Evolutionary conservation across 306 rosid species (phyloP), one percentile per base, ranked within the genome.

Genomic region (Prunus mira): DNA sequence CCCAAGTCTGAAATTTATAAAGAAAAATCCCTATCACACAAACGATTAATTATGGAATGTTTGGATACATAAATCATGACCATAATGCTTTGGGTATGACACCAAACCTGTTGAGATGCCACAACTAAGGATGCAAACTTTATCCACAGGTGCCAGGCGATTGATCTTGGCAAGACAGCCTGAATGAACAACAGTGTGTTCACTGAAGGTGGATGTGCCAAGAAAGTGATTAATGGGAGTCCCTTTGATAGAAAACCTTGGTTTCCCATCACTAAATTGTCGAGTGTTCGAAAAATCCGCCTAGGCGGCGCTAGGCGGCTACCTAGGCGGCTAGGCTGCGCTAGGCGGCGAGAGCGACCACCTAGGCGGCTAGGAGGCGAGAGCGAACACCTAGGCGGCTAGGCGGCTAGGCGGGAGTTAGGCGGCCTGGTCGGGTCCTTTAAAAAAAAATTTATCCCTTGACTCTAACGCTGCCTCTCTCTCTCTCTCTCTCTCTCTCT

Each of bases 121-220:
- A 27, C 83, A 86, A 24, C 86, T 78, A 57, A 85, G 86, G 65
- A 85, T 41, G 70, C 86, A 82, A 13, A 80, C 82, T 82, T 73
- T 77, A 45, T 85, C 84, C 25, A 86, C 55, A 34, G 89, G 80
- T 9, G 89, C 89, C 17, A 34, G 20, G 0, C 85, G 85, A 67
- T 83, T 75, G 78, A 86, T 81, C 78, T 80, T 86, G 50, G 77
- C 82, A 66, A 86, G 58, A 43, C 85, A 83, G n/a, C 82, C 86
- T 12, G 79, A 73, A 34, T 86, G 87, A 22, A 85, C 64, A 7
- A 85, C 86, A 27, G 86, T 78, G 72, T 79, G 82, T 50, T 85
- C 82, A 72, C 87, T 83, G 76, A 86, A 83, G 3, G 86, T 85
- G 47, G 89, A 80, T 6, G 87, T 80, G 51, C 87, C 85, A 10